phyloP scores from a whole-genome alignment of 192 early-diverging fungal species.

The Tieghemiomyces parasiticus region DNA sequence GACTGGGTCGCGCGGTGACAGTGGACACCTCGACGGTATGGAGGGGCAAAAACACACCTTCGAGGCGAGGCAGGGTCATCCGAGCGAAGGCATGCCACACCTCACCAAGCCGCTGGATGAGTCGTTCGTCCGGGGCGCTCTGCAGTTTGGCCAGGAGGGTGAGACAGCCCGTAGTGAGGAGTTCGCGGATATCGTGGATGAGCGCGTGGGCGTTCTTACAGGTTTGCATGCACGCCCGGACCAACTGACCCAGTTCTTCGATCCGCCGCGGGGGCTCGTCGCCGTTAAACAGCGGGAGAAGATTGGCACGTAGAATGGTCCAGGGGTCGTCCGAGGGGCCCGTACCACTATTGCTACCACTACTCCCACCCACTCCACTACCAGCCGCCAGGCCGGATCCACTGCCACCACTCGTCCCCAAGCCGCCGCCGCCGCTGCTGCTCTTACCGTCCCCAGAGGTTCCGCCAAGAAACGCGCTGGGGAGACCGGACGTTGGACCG shows the following conservation, averaged over 20 bases:
- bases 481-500: too few relatives aligned
- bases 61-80: background rate
- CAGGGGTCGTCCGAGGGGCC: background rate
- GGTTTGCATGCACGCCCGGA: background rate
- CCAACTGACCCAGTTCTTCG: background rate
- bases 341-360: background rate
- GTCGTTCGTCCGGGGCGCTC: background rate
- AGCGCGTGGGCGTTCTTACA: background rate
- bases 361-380: background rate
- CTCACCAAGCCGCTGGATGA: background rate
- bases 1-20: too few relatives aligned
- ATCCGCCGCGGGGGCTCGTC: background rate
- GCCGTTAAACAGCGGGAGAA: conserved; percentile 1
- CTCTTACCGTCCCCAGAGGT: too few relatives aligned
- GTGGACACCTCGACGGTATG: too few relatives aligned
- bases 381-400: too few relatives aligned
- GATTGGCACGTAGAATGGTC: background rate
- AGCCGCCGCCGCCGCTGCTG: too few relatives aligned
- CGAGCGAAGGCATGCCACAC: background rate
- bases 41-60: background rate
- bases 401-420: too few relatives aligned
- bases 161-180: background rate
- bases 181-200: background rate
- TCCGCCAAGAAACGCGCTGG: too few relatives aligned
- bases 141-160: background rate